These are phyloP conservation scores for Russula sp. DNA, from an alignment of 768 basidiomycete genomes.

Conservation along the genomic window DNA sequence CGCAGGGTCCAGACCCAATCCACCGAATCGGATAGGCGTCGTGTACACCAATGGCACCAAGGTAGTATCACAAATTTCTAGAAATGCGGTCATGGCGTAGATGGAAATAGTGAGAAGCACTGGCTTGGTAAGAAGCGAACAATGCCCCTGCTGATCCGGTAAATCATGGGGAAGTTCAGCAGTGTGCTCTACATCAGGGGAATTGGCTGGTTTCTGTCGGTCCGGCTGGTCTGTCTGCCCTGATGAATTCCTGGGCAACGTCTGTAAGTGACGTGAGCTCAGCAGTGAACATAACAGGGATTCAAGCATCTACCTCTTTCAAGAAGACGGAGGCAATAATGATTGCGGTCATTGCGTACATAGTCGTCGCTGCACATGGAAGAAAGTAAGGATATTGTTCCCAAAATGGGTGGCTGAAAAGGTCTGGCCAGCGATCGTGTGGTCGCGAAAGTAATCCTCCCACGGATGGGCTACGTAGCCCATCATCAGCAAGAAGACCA, in stretches of 20 bases:
- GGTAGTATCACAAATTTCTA: neutral
- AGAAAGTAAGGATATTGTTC: constrained; percentile 25
- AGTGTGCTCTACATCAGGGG: neutral
- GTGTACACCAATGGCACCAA: neutral
- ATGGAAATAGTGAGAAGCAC: too few relatives aligned
- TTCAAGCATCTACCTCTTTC: constrained; percentile 20
- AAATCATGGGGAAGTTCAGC: neutral
- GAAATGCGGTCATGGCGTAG: neutral
- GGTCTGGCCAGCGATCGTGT: constrained; percentile 16
- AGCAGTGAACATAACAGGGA: constrained; percentile 31
- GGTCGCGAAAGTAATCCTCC: constrained; percentile 24
- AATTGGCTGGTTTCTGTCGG: neutral
- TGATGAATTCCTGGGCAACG: neutral
- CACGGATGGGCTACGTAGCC: constrained; percentile 6
- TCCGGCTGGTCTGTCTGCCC: constrained; percentile 22
- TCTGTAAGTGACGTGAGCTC: constrained; percentile 29
- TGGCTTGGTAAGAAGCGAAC: too few relatives aligned
- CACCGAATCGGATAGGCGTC: neutral
- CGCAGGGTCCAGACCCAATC: neutral
- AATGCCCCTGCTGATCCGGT: neutral
- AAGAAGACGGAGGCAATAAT: constrained; percentile 26
- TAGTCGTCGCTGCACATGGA: constrained; percentile 29
- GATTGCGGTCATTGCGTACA: constrained; percentile 25
- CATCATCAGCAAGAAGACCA: constrained; percentile 1
- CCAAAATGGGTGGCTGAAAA: constrained; percentile 22